Conservation (phyloP, 2,329 filamentous ascomycete genomes). For the Talaromyces pinophilus region DNA sequence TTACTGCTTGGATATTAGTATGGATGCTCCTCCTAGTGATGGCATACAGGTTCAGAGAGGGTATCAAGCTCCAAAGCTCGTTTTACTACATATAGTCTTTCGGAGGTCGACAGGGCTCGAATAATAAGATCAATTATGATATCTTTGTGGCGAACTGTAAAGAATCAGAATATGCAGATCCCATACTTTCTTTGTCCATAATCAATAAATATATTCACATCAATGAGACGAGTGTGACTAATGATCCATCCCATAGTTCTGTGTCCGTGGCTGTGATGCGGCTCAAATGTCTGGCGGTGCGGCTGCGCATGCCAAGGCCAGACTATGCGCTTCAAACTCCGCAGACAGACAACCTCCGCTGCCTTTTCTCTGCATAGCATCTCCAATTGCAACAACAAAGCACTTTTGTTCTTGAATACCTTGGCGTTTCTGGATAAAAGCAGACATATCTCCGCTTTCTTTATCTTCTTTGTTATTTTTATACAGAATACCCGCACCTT, state of each 20-base stretch:
- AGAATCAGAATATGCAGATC: not conserved
- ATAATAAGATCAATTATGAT: not conserved
- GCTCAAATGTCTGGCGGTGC: not conserved
- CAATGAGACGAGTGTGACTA: not conserved
- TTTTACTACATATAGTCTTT: not conserved
- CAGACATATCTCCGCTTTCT: not conserved
- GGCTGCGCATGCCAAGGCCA: conserved; percentile 14
- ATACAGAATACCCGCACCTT: too few species aligned
- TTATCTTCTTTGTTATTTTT: not conserved
- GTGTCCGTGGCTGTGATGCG: not conserved
- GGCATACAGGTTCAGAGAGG: not conserved
- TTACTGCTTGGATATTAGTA: not conserved
- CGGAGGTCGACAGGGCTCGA: not conserved
- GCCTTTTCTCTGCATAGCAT: not conserved
- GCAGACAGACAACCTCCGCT: not conserved
- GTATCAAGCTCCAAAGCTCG: not conserved
- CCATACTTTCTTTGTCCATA: not conserved
- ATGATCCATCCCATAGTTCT: not conserved
- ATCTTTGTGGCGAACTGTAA: not conserved
- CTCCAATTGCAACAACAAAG: not conserved
- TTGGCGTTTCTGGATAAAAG: not conserved
- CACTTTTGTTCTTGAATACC: not conserved
- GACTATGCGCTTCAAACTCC: conserved; percentile 8
- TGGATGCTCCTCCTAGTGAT: not conserved
- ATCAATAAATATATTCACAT: not conserved